phyloP scores from a whole-genome alignment of 495 filamentous ascomycete species.

The Glonium stellatum region DNA sequence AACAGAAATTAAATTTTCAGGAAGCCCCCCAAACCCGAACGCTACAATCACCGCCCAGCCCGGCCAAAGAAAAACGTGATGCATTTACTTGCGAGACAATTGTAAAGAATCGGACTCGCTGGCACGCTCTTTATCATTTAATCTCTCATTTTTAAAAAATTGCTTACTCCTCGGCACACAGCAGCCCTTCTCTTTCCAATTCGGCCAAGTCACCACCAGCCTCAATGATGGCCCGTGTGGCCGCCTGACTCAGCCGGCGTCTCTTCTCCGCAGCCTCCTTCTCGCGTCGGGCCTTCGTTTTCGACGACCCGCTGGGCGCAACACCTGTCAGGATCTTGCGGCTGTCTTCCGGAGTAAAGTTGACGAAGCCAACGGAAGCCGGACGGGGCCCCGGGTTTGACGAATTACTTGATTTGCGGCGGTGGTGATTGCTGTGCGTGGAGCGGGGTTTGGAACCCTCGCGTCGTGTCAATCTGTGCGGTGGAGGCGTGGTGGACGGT shows the following conservation, averaged over 20 bases:
- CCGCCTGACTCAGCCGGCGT: slow-evolving; percentile 65
- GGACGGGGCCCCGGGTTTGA: neutral
- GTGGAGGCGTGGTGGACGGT: slow-evolving; percentile 12
- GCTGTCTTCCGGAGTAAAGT: slow-evolving; percentile 81
- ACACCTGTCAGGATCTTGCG: slow-evolving; percentile 80
- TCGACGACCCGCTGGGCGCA: slow-evolving; percentile 80
- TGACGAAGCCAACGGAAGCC: slow-evolving; percentile 63
- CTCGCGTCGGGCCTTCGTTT: slow-evolving; percentile 88
- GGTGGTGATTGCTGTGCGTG: neutral
- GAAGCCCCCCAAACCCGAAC: too few relatives aligned
- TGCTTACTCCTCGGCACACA: slow-evolving; percentile 11
- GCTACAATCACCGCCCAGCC: too few relatives aligned
- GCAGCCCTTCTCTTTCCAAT: slow-evolving; percentile 37
- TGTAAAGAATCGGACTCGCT: too few relatives aligned
- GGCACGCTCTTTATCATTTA: too few relatives aligned
- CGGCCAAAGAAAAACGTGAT: too few relatives aligned
- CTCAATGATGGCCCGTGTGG: slow-evolving; percentile 63
- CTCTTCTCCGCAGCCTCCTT: slow-evolving; percentile 75
- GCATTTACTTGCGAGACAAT: too few relatives aligned
- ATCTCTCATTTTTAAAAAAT: too few relatives aligned
- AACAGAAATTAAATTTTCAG: too few relatives aligned
- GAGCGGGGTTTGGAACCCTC: neutral
- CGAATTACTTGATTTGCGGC: slow-evolving; percentile 15
- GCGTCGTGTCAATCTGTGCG: slow-evolving; percentile 2
- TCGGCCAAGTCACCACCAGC: slow-evolving; percentile 69